A percentile compares a stretch with the other conserved stretches of the same genome.
Conservation (phyloP, 1,284 basidiomycete genomes). For the Ceratobasidium sp. region DNA sequence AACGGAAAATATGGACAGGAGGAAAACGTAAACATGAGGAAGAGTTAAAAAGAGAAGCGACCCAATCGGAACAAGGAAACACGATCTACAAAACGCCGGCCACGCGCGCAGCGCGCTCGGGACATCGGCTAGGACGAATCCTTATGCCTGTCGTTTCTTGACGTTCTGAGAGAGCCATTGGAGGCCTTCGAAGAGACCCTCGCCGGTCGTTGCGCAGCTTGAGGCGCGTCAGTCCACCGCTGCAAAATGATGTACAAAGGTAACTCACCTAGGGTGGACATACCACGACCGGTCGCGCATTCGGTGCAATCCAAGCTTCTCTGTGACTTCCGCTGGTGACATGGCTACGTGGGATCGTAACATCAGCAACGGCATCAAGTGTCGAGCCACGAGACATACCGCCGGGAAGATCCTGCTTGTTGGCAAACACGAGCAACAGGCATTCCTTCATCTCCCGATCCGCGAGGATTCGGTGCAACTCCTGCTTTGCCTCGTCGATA, state of each 20-base stretch:
- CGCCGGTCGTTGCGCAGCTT: slow-evolving; percentile 94
- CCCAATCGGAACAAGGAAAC: background rate
- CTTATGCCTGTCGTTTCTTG: slow-evolving; percentile 76
- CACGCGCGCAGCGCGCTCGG: slow-evolving; percentile 22
- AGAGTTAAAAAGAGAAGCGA: background rate
- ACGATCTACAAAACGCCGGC: slow-evolving; percentile 3
- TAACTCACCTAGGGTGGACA: slow-evolving; percentile 89
- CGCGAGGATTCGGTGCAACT: slow-evolving; percentile 94
- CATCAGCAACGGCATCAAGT: slow-evolving; percentile 21
- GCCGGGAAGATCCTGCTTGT: slow-evolving; percentile 98
- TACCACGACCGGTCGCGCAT: slow-evolving; percentile 99
- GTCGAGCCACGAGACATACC: slow-evolving; percentile 61
- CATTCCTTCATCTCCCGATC: slow-evolving; percentile 99
- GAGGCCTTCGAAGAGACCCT: slow-evolving; percentile 93
- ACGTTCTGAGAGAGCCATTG: slow-evolving; percentile 97
- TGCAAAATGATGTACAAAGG: background rate
- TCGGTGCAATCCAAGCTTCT: slow-evolving; percentile 92
- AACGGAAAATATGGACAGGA: background rate
- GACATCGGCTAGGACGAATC: background rate
- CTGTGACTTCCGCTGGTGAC: slow-evolving; percentile 98
- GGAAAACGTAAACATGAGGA: background rate
- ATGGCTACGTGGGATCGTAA: slow-evolving; percentile 68
- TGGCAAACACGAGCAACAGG: slow-evolving; percentile 95
- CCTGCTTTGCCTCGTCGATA: slow-evolving; percentile 95
- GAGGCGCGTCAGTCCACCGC: slow-evolving; percentile 36